phyloP scores from a whole-genome alignment of 495 filamentous ascomycete genomes.

The Schizothecium vesticola region DNA sequence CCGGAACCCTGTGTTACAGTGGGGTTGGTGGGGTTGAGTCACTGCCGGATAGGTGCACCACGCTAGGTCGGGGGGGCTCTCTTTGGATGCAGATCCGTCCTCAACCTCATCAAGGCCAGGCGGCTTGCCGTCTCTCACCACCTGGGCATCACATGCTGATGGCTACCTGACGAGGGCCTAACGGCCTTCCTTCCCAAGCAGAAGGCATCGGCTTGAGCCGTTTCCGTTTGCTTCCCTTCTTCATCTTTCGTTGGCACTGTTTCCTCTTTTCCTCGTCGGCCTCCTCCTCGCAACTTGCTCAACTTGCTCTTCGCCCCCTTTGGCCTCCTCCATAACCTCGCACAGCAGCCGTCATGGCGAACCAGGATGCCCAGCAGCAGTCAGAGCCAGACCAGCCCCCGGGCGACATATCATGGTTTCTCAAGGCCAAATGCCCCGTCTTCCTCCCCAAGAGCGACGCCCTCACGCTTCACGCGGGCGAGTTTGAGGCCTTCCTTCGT shows the following conservation, averaged over 20 bases:
- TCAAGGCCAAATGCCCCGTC: slow-evolving; percentile 38
- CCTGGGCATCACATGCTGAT: background rate
- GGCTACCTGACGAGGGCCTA: background rate
- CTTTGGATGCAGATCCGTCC: background rate
- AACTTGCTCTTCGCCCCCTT: background rate
- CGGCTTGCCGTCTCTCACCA: background rate
- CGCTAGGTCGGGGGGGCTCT: no score
- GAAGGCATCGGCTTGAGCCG: background rate
- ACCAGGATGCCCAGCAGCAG: background rate
- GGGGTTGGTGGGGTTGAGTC: background rate
- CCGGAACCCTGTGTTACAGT: background rate
- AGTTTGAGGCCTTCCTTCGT: background rate
- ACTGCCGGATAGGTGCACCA: background rate
- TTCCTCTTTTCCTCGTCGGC: background rate
- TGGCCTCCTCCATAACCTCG: background rate
- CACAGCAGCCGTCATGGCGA: background rate
- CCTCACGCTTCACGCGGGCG: slow-evolving; percentile 21
- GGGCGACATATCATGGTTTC: slow-evolving; percentile 22
- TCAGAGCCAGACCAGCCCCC: background rate
- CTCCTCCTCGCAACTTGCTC: background rate
- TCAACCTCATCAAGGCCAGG: no score
- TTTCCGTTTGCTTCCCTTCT: background rate
- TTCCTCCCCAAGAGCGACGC: slow-evolving; percentile 30
- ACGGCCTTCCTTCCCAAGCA: background rate
- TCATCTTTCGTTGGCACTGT: background rate